Base-by-base conservation (phyloP, 2,329 filamentous ascomycete species). In the Neonectria punicea region DNA sequence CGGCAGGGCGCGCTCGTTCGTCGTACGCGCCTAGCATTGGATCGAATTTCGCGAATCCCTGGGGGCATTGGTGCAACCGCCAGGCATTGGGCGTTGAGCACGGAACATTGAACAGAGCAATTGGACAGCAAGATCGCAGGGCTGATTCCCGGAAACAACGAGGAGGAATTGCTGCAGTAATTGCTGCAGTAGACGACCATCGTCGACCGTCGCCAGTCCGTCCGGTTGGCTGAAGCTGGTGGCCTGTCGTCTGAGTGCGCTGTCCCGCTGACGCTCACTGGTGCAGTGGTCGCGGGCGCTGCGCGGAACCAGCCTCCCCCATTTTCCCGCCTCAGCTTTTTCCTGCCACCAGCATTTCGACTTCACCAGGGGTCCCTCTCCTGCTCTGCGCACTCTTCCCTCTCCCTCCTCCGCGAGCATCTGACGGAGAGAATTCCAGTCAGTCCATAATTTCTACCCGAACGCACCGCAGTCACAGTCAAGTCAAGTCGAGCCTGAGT, bases 311-410 rank as follows among this genome's bases (percentile, higher is more conserved):
- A 67, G 55, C 72, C 73, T 68, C 66, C 61, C 65, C 53, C 53
- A 61, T 65, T 67, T 68, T 69, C 53, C 63, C 66, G 58, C 25
- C 66, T 25, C 25, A 25, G 25, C 25, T 25, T 64, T 66, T 63
- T 71, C 63, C 70, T 72, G 74, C 75, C 75, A 76, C 75, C 75
- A 74, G 51, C 63, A 70, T 76, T 76, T 76, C 69, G 74, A 71
- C 74, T 73, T 73, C 70, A 76, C 74, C 72, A 69, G 73, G 68
- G 64, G 63, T 55, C 67, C 51, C 58, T 41, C 39, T 55, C 54
- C 43, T 49, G 58, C 44, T 47, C 57, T 44, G 49, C n/a, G 39
- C 39, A 18, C 39, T 43, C n/a, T 43, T 18, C 39, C 39, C 39
- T 43, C 39, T 43, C 39, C 18, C 39, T 43, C 7, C 39, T 18